Evolutionary conservation across 257 asterid species (phyloP).

Genomic region (Nicotiana paniculata): DNA sequence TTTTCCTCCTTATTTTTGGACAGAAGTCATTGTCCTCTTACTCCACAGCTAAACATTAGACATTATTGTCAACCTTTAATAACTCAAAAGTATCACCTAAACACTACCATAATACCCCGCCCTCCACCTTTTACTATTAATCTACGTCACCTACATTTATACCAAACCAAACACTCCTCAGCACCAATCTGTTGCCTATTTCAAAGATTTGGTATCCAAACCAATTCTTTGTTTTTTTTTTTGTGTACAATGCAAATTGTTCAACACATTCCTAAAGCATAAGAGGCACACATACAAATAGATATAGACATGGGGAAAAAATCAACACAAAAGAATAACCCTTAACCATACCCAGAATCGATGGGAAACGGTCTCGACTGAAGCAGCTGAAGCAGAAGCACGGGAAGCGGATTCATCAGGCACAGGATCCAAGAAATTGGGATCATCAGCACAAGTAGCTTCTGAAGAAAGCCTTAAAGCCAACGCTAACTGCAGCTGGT

Average conservation of each 20-base stretch:
- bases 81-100: background rate
- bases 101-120: background rate
- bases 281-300: background rate
- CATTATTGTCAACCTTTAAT: background rate
- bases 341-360: constrained; percentile 72
- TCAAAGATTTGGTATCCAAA: background rate
- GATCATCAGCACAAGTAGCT: constrained; percentile 85
- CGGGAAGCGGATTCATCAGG: constrained; percentile 47
- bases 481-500: constrained; percentile 85
- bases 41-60: background rate
- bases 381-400: constrained; percentile 35
- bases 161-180: background rate
- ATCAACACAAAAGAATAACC: background rate
- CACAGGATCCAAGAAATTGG: constrained; percentile 75
- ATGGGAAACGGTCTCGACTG: constrained; percentile 70
- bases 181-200: background rate
- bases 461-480: constrained; percentile 85
- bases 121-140: background rate
- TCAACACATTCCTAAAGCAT: background rate
- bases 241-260: background rate
- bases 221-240: background rate
- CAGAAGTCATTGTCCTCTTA: background rate
- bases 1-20: background rate
- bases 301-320: background rate
- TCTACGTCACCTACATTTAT: background rate